Evolutionary conservation across 495 filamentous ascomycete genomes (phyloP).

Genomic region (Penicillium ucsense): DNA sequence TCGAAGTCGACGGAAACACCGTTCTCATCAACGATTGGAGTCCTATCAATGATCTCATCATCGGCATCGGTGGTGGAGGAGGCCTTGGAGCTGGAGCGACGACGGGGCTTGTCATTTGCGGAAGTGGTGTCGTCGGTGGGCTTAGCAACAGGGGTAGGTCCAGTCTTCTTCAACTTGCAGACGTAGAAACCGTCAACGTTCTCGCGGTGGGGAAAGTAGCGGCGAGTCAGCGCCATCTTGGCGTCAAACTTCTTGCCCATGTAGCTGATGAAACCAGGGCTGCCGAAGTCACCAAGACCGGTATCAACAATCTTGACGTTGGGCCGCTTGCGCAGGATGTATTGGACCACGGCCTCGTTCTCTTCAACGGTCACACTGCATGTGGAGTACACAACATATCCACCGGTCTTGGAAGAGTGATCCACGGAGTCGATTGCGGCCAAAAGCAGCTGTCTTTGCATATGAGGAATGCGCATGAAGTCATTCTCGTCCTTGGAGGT

Average conservation of each 20-base stretch:
- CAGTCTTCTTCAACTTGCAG: constrained; percentile 90
- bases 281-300: constrained; percentile 77
- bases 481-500: constrained; percentile 94
- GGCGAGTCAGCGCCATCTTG: constrained; percentile 71
- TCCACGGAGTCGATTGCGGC: constrained; percentile 92
- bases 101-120: constrained; percentile 8
- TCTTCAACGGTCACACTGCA: constrained; percentile 88
- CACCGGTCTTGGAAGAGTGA: constrained; percentile 74
- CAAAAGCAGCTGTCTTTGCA: constrained; percentile 87
- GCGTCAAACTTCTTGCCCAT: constrained; percentile 83
- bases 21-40: constrained; percentile 37
- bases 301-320: constrained; percentile 93
- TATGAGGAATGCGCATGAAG: constrained; percentile 82
- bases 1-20: constrained; percentile 18
- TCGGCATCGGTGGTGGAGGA: constrained; percentile 16
- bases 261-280: constrained; percentile 78
- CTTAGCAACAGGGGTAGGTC: constrained; percentile 53
- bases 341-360: constrained; percentile 90
- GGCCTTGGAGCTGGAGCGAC: constrained; percentile 12
- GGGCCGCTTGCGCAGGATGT: constrained; percentile 78
- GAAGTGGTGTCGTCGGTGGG: constrained; percentile 20
- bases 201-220: constrained; percentile 90
- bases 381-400: constrained; percentile 90
- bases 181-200: constrained; percentile 99
- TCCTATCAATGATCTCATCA: constrained; percentile 32